Evolutionary conservation across 768 basidiomycete species (phyloP), one percentile per base, ranked within the genome.

Genomic region (Strobilomyces confusus): DNA sequence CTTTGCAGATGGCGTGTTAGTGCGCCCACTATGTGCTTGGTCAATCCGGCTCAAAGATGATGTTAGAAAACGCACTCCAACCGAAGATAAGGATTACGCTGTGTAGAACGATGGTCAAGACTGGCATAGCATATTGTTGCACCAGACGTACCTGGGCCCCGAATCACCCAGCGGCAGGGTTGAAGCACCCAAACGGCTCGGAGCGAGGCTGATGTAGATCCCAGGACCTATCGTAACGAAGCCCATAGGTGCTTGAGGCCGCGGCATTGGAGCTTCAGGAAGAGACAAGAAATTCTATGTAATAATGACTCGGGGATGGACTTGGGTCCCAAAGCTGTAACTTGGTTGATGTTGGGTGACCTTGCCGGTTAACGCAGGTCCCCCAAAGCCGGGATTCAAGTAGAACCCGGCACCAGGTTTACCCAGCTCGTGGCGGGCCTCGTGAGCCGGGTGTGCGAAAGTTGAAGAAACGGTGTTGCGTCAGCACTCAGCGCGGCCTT

Each of bases 61-160:
- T 15, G 20, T 23, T 7, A 13, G 26, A 17, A 22, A 19, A 56
- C 66, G 26, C 37, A 67, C 66, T 63, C 66, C 68, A 67, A 22
- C 66, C 68, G 19, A 67, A 68, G 15, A 67, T 59, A 15, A 67
- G 61, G 42, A 67, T 69, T 9, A 69, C 56, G 12, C 66, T 67
- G 41, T 8, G 22, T 19, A 37, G 33, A 44, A 2, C 12, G 38
- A n/a, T 38, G 14, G 17, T 5, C 8, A 4, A 36, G 17, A 15
- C 15, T 6, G 17, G 15, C 3, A 17, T 4, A 4, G 14, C 14
- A 7, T 17, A 15, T 29, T 29, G 9, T 7, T 29, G 34, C 17
- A 37, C 43, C 9, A 32, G 29, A 56, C 68, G 15, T 54, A 67
- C 68, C 54, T 58, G 52, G 66, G 66, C 1, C 47, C 36, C 25